Evolutionary conservation across 129 eudicot genomes (phyloP), one percentile per base, ranked within the genome.

Genomic region (Pulicaria dysenterica): DNA sequence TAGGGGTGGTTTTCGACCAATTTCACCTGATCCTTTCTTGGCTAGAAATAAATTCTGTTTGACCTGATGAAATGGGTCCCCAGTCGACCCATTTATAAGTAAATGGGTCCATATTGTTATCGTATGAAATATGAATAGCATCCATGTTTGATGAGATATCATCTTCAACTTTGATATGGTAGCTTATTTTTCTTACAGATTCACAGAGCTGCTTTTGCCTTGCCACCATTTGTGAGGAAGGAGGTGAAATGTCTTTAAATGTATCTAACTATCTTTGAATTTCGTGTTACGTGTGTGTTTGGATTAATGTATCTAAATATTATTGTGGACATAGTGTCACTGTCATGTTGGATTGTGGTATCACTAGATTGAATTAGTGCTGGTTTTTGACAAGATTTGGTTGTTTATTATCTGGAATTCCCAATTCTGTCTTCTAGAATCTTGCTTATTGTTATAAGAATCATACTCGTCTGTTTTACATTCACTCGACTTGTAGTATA

Each of bases 201-300:
- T 59, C 99, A 90, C 66, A 81, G 73, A 73, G 97, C 94, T 72
- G 96, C 96, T 24, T 95, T 95, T 79, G 91, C 91, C 3, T 72
- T 95, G 94, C 99, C 97, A 9, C 37, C 89, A n/a, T 90, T 95
- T 76, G 81, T 84, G 53, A 88, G 73, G 85, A 85, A 77, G 80
- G 98, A 87, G 73, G 92, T 89, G 54, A 75, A 82, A 72, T 67
- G 79, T 54, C 92, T 89, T 51, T 82, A 43, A 77, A 65, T 78
- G 67, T 63, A 13, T 53, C 41, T 55, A 16, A 24, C 31, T 24
- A 24, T 24, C 31, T 24, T 8, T 44, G 62, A 37, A 37, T 38
- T 41, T 50, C 37, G 17, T 60, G 16, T 48, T 41, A 48, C n/a
- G n/a, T 49, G 58, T 38, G 43, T 58, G 49, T 9, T 69, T 72